Evolutionary conservation across 1,284 basidiomycete genomes (phyloP), one percentile per base, ranked within the genome.

Genomic region (Coriolopsis trogii): DNA sequence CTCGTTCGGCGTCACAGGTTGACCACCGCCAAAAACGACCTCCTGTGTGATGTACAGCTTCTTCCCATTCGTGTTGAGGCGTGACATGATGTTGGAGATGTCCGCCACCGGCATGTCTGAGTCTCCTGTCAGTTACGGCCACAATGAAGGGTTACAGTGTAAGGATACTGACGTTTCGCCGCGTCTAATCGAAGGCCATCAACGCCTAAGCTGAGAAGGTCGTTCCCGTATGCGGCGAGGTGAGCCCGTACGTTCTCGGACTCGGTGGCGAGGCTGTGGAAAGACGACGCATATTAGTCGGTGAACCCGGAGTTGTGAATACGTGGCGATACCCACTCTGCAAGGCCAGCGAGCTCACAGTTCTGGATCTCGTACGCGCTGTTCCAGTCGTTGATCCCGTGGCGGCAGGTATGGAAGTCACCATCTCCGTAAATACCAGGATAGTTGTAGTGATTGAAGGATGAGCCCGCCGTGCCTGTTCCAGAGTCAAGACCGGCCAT

Each of bases 131-230:
- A 30, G 21, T n/a, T 23, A 26, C 18, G 20, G 23, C 8, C 51
- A 30, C 21, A 16, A 9, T 25, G 49, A n/a, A 28, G 3, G 41
- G 31, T 1, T 4, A 18, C 10, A 13, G 8, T 21, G 42, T 16
- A 23, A 24, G 5, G 21, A 28, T 8, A 58, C 72, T 49, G 59
- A 86, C 84, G 77, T 69, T 88, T 88, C 0, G 84, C 77, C 7
- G 86, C 84, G 65, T 89, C 86, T 30, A 88, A 66, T 0, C 86
- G 75, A 29, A 89, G 69, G 0, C 87, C 87, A 60, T 84, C 82
- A 1, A 82, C 76, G 3, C 84, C 85, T 5, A 88, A 70, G 1
- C 78, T 80, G 21, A 86, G 54, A 2, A 87, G 66, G 47, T 87
- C 82, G 56, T 87, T 84, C 1, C 63, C 80, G 63, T 86, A 87